Evolutionary conservation across 768 basidiomycete species (phyloP).

Genomic region (Royoungia palumana): DNA sequence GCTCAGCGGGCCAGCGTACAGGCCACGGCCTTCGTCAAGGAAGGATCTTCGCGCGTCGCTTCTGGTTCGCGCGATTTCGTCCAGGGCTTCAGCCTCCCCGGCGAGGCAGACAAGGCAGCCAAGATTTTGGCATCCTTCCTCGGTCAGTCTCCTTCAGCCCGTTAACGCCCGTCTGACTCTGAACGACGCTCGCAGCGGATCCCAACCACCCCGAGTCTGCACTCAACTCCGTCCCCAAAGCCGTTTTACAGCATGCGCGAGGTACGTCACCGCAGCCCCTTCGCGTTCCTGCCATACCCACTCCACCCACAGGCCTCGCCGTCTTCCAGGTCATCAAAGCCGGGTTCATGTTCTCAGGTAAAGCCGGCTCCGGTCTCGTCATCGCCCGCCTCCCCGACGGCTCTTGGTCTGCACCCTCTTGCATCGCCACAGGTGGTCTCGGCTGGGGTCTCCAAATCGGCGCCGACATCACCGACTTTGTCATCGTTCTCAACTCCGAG

Average conservation of each 20-base stretch:
- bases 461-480: constrained; percentile 93
- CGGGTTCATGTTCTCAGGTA: constrained; percentile 93
- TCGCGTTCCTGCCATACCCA: not conserved
- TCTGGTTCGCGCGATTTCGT: constrained; percentile 75
- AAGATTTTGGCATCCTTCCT: constrained; percentile 88
- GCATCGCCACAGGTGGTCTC: constrained; percentile 93
- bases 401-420: constrained; percentile 95
- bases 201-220: constrained; percentile 86
- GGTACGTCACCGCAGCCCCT: constrained; percentile 51
- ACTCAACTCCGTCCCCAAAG: constrained; percentile 91
- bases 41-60: constrained; percentile 64
- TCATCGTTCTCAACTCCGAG: constrained; percentile 94
- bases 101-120: constrained; percentile 92
- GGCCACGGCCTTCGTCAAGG: constrained; percentile 70
- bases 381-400: constrained; percentile 92
- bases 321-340: constrained; percentile 93
- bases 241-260: constrained; percentile 83
- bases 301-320: constrained; percentile 64
- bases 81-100: constrained; percentile 84
- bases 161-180: not conserved
- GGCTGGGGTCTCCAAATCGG: constrained; percentile 96
- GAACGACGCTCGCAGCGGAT: constrained; percentile 55
- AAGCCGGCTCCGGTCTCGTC: constrained; percentile 90
- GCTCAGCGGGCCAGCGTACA: constrained; percentile 81
- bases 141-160: constrained; percentile 44